Percentiles rank a stretch among this genome's conserved stretches.
Evolutionary conservation across 495 filamentous ascomycete genomes (phyloP).

Genomic region (Hyaloscypha hepaticicola): DNA sequence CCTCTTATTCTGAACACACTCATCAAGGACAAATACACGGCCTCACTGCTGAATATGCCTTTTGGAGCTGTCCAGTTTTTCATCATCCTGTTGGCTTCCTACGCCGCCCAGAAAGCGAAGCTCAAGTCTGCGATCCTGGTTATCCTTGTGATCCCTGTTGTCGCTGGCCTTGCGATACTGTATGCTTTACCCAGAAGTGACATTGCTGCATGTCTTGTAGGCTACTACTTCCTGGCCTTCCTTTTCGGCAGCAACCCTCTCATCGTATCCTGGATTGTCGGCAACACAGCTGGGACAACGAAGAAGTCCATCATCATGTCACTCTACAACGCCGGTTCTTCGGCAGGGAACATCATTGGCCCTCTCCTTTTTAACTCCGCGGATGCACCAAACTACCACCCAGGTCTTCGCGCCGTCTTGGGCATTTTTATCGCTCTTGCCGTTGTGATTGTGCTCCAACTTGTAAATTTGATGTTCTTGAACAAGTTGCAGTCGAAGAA

Average conservation of each 20-base stretch:
- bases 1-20: conserved; percentile 61
- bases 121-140: conserved; percentile 52
- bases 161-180: conserved; percentile 55
- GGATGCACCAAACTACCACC: conserved; percentile 60
- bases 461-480: conserved; percentile 49
- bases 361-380: conserved; percentile 61
- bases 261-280: conserved; percentile 48
- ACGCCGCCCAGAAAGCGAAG: conserved; percentile 47
- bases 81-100: conserved; percentile 56
- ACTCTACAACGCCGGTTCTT: conserved; percentile 59
- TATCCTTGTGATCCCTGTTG: conserved; percentile 51
- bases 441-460: conserved; percentile 49
- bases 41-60: conserved; percentile 64
- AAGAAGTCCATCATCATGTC: conserved; percentile 62
- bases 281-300: conserved; percentile 69
- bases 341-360: conserved; percentile 65
- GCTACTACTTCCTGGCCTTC: conserved; percentile 63
- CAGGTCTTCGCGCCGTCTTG: conserved; percentile 53
- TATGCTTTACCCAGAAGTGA: conserved; percentile 46
- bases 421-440: conserved; percentile 56
- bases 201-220: conserved; percentile 48
- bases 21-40: conserved; percentile 55
- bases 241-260: conserved; percentile 54
- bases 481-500: conserved; percentile 53
- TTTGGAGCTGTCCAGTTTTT: conserved; percentile 57